Percentiles rank a stretch among this genome's conserved stretches.
Conservation (phyloP, 2,329 filamentous ascomycete genomes). For the Alternaria alternata region DNA sequence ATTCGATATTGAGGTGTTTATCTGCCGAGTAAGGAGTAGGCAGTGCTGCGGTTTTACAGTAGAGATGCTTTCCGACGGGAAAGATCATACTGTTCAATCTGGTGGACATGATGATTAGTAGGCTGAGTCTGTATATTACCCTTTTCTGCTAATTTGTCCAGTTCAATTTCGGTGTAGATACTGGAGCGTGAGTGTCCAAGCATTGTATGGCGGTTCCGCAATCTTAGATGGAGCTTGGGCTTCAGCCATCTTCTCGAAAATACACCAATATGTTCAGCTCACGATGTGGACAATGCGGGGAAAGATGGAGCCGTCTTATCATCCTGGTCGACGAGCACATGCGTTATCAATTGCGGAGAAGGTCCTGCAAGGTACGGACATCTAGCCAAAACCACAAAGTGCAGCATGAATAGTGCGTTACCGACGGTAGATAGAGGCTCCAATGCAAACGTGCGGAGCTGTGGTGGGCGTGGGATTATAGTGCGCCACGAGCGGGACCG, state of each 20-base stretch:
- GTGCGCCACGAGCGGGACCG: neutral
- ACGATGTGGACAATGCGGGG: slow-evolving; percentile 3
- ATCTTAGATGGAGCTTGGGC: neutral
- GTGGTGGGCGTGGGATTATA: neutral
- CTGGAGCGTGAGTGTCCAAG: neutral
- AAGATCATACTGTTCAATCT: neutral
- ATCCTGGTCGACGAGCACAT: neutral
- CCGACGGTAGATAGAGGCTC: neutral
- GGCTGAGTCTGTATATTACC: neutral
- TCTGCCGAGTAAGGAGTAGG: neutral
- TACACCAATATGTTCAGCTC: neutral
- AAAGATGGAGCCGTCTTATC: neutral
- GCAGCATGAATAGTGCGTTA: neutral
- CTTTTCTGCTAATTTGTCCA: neutral
- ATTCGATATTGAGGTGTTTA: neutral
- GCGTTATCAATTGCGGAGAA: slow-evolving; percentile 10
- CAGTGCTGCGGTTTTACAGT: neutral
- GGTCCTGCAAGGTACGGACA: slow-evolving; percentile 4
- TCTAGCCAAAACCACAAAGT: neutral
- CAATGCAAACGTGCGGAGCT: neutral
- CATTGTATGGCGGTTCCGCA: neutral
- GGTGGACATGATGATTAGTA: neutral
- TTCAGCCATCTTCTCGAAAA: neutral
- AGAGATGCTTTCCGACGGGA: neutral
- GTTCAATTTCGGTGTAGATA: neutral